These are phyloP conservation scores for Porogramme epimiltina DNA, from an alignment of 1,284 basidiomycete genomes.

Conservation along the genomic window DNA sequence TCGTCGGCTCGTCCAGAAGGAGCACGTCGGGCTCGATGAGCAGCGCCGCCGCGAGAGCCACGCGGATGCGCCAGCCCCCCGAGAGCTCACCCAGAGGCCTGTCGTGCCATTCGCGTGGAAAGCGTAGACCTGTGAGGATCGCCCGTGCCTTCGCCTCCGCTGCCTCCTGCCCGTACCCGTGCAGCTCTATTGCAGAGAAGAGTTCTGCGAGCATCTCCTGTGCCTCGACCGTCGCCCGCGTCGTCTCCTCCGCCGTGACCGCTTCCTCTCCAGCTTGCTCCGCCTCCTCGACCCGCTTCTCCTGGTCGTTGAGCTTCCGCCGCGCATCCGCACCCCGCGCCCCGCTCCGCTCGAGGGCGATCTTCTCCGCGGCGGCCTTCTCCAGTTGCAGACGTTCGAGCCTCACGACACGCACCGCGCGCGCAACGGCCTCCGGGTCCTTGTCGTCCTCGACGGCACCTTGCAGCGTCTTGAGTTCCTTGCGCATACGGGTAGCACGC, in stretches of 20 bases:
- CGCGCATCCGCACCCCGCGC: conserved; percentile 53
- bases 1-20: conserved; percentile 88
- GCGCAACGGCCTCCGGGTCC: conserved; percentile 18
- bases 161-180: conserved; percentile 26
- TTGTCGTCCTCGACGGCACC: conserved; percentile 16
- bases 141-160: conserved; percentile 57
- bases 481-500: conserved; percentile 13
- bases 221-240: conserved; percentile 17
- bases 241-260: conserved; percentile 19
- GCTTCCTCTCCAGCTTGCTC: conserved; percentile 15
- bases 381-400: conserved; percentile 36
- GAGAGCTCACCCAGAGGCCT: conserved; percentile 53
- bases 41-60: conserved; percentile 76
- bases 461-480: conserved; percentile 18
- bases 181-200: conserved; percentile 18
- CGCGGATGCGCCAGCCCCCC: conserved; percentile 73
- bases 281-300: conserved; percentile 41
- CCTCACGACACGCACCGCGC: conserved; percentile 19
- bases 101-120: conserved; percentile 51
- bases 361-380: conserved; percentile 50
- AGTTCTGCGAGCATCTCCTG: conserved; percentile 20
- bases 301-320: conserved; percentile 48
- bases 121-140: conserved; percentile 70
- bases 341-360: conserved; percentile 59
- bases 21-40: conserved; percentile 84